phyloP scores from a whole-genome alignment of 2,329 filamentous ascomycete species.

The Aureobasidium pullulans region DNA sequence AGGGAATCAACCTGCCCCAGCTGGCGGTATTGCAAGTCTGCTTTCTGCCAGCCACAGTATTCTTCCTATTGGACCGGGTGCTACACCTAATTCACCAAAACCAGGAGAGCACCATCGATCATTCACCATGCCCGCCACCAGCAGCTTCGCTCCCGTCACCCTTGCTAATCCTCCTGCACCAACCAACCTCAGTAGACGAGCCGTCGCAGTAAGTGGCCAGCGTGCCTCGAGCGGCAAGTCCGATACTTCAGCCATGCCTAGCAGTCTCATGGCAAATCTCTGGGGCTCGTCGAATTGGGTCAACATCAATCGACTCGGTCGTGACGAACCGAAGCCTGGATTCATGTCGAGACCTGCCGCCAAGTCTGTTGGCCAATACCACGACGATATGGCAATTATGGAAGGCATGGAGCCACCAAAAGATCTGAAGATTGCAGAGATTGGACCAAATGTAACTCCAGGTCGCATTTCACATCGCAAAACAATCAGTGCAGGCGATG shows the following conservation, averaged over 20 bases:
- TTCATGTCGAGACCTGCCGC: constrained; percentile 15
- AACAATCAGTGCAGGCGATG: constrained; percentile 38
- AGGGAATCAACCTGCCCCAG: constrained; percentile 34
- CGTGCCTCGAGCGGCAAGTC: constrained; percentile 52
- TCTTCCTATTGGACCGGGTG: constrained; percentile 53
- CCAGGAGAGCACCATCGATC: constrained; percentile 16
- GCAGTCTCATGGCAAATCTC: constrained; percentile 82
- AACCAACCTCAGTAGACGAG: constrained; percentile 79
- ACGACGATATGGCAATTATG: constrained; percentile 26
- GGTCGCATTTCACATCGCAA: constrained; percentile 41
- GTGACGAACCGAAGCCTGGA: constrained; percentile 39
- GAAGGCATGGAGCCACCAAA: constrained; percentile 19
- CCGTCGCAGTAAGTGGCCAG: constrained; percentile 74
- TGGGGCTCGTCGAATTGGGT: constrained; percentile 88
- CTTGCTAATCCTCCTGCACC: constrained; percentile 74
- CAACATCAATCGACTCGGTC: constrained; percentile 54
- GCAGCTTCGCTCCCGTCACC: constrained; percentile 71
- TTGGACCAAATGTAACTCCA: constrained; percentile 16
- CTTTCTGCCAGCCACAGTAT: constrained; percentile 79
- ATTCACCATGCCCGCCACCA: constrained; percentile 42
- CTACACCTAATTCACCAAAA: constrained; percentile 17
- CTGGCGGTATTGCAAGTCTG: constrained; percentile 70
- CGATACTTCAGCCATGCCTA: constrained; percentile 65
- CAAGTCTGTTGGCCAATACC: constrained; percentile 16
- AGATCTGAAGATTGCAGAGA: constrained; percentile 15